phyloP scores from a whole-genome alignment of 257 asterid genomes.

The Solanum pennellii region DNA sequence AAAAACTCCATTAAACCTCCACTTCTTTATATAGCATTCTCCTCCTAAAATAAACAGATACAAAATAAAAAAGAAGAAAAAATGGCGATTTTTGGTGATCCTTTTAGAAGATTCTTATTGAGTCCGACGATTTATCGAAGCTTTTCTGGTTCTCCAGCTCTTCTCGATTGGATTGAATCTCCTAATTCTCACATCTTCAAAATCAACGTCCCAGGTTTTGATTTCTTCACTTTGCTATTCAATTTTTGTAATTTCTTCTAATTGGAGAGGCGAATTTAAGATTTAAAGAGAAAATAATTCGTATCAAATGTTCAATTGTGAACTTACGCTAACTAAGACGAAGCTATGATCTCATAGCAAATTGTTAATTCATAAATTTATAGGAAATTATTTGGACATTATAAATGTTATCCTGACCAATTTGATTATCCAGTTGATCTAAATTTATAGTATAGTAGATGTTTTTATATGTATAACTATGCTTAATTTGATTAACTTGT shows the following conservation, averaged over 20 bases:
- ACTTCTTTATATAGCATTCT: neutral
- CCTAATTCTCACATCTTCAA: slow-evolving; percentile 64
- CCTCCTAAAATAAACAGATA: neutral
- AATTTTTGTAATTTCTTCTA: neutral
- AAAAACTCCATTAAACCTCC: neutral
- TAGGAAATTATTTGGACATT: too few species aligned
- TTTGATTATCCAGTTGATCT: too few species aligned
- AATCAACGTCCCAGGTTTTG: slow-evolving; percentile 60
- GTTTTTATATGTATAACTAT: too few species aligned
- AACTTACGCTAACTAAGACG: too few species aligned
- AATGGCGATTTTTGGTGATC: slow-evolving; percentile 67
- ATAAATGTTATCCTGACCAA: too few species aligned
- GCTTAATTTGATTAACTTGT: too few species aligned
- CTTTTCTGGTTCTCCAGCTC: slow-evolving; percentile 44
- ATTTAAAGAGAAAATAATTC: neutral
- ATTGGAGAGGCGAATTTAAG: neutral
- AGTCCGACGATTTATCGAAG: slow-evolving; percentile 39
- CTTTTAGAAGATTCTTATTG: slow-evolving; percentile 44
- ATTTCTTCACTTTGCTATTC: neutral
- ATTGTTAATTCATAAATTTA: too few species aligned
- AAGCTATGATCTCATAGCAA: too few species aligned
- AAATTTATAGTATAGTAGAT: too few species aligned
- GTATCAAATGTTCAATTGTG: too few species aligned
- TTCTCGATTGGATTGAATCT: slow-evolving; percentile 70
- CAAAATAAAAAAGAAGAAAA: neutral